These are phyloP conservation scores for Novymonas esmeraldas DNA, from an alignment of 208 protist species.

Conservation along the genomic window DNA sequence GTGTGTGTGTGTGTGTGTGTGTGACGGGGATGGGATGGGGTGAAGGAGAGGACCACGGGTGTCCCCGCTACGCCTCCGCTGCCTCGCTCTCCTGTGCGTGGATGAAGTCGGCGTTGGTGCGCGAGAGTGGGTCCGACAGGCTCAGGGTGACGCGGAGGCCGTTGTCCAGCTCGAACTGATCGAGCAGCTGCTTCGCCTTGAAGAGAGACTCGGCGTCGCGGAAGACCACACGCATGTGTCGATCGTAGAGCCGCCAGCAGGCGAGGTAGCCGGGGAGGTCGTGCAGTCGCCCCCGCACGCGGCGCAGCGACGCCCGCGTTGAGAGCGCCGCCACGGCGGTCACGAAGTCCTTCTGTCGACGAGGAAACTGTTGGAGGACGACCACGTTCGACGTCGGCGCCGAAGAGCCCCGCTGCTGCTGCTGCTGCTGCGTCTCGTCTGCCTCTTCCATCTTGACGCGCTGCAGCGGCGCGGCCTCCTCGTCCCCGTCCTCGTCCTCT, in stretches of 20 bases:
- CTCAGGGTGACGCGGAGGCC: conserved; percentile 67
- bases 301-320: conserved; percentile 34
- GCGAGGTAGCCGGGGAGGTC: conserved; percentile 76
- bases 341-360: conserved; percentile 68
- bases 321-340: conserved; percentile 62
- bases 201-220: conserved; percentile 62
- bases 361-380: conserved; percentile 34
- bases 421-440: background rate
- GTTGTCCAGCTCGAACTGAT: conserved; percentile 75
- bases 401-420: no score
- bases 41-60: background rate
- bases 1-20: background rate
- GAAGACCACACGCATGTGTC: conserved; percentile 78
- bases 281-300: conserved; percentile 44
- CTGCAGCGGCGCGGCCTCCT: background rate
- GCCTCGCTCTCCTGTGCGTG: conserved; percentile 33
- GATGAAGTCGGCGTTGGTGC: conserved; percentile 46
- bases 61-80: background rate
- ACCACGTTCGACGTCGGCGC: conserved; percentile 4
- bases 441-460: conserved; percentile 11
- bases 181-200: conserved; percentile 81
- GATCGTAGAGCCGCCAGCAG: conserved; percentile 59
- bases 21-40: background rate
- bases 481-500: background rate
- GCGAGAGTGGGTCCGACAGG: conserved; percentile 51